These are phyloP conservation scores for Pezicula rhizophila DNA, from an alignment of 2,329 filamentous ascomycete genomes.

Conservation along the genomic window DNA sequence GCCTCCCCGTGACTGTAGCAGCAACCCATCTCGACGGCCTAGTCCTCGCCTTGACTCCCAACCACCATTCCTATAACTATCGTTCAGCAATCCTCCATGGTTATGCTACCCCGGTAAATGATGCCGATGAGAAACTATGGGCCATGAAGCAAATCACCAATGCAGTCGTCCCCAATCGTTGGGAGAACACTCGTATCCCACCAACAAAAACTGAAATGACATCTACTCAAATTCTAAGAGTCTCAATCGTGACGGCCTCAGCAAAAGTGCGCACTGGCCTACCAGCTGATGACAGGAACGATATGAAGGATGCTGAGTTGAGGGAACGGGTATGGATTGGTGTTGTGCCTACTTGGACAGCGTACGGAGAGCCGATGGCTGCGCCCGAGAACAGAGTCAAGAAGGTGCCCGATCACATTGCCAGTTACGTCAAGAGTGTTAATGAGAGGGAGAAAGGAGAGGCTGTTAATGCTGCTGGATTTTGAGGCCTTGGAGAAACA, in stretches of 20 bases:
- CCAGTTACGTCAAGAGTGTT: conserved; percentile 40
- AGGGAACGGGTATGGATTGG: conserved; percentile 47
- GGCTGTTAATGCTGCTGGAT: conserved; percentile 21
- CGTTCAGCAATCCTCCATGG: conserved; percentile 69
- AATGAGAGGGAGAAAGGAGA: conserved; percentile 38
- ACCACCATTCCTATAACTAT: conserved; percentile 82
- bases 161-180: conserved; percentile 62
- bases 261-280: conserved; percentile 66
- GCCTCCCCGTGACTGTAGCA: conserved; percentile 66
- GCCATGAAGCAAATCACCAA: conserved; percentile 77
- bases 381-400: conserved; percentile 5
- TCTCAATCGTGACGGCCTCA: conserved; percentile 64
- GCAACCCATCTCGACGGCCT: conserved; percentile 74
- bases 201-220: conserved; percentile 70
- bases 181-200: conserved; percentile 62
- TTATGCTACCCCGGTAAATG: conserved; percentile 60
- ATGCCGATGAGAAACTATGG: conserved; percentile 65
- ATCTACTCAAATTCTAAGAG: conserved; percentile 65
- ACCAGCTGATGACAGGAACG: conserved; percentile 48
- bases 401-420: conserved; percentile 47
- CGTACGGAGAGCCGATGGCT: conserved; percentile 40
- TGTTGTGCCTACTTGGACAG: conserved; percentile 56
- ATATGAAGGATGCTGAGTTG: conserved; percentile 38
- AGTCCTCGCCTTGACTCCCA: conserved; percentile 72
- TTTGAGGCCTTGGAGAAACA: too few species aligned